phyloP scores from a whole-genome alignment of 2,329 filamentous ascomycete genomes.

The Didymosphaeria variabile region DNA sequence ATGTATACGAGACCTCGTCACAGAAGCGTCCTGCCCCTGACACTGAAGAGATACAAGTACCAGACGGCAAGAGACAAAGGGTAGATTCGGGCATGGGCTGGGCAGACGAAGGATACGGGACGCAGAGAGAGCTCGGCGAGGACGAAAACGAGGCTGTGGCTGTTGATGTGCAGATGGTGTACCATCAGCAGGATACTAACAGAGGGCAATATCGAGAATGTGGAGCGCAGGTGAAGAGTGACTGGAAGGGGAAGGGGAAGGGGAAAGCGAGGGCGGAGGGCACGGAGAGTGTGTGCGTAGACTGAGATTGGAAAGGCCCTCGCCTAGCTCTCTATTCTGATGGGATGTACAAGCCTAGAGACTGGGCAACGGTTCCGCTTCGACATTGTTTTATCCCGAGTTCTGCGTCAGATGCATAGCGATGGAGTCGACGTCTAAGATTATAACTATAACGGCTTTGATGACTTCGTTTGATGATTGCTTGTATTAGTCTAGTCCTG shows the following conservation, averaged over 20 bases:
- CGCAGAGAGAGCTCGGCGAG: not conserved
- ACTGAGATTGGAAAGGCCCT: not conserved
- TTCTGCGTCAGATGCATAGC: not conserved
- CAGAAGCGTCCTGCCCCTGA: conserved; percentile 1
- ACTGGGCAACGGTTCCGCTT: not conserved
- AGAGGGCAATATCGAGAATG: not conserved
- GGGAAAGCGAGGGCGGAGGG: conserved; percentile 8
- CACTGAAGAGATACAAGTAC: not conserved
- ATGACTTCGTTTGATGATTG: not conserved
- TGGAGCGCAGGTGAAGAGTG: not conserved
- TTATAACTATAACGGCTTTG: not conserved
- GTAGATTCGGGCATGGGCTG: conserved; percentile 13
- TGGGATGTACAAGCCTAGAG: not conserved
- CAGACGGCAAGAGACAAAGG: not conserved
- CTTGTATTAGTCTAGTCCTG: not conserved
- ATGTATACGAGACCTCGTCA: not conserved
- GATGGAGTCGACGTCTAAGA: not conserved
- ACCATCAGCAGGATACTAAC: not conserved
- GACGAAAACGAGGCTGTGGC: conserved; percentile 1
- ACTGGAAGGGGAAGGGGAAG: conserved; percentile 11
- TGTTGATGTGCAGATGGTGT: not conserved
- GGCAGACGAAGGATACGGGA: not conserved
- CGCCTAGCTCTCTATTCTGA: not conserved
- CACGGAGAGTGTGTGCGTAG: not conserved
- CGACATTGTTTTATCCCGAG: not conserved